Conservation (phyloP, 495 filamentous ascomycete species). For the Penicillium fimorum region DNA sequence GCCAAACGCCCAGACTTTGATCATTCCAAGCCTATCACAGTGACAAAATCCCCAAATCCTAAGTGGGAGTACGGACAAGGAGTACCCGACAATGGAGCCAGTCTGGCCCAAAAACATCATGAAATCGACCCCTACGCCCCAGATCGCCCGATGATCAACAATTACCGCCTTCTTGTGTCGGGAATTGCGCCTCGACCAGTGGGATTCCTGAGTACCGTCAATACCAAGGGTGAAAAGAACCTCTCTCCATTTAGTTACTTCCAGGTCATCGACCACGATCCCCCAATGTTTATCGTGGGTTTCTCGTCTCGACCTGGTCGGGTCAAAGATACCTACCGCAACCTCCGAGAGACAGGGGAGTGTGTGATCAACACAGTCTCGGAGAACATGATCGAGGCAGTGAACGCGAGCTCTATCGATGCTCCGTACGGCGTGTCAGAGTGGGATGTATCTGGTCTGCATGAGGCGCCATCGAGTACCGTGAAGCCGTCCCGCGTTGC, state of each 20-base stretch:
- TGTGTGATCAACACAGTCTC: slow-evolving; percentile 77
- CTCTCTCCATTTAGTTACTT: slow-evolving; percentile 83
- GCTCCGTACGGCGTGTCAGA: slow-evolving; percentile 73
- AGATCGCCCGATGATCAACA: slow-evolving; percentile 61
- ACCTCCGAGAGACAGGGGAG: slow-evolving; percentile 66
- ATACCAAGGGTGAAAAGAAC: slow-evolving; percentile 59
- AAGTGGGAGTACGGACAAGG: slow-evolving; percentile 72
- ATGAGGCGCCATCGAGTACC: slow-evolving; percentile 53
- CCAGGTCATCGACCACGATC: slow-evolving; percentile 77
- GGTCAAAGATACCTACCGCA: slow-evolving; percentile 70
- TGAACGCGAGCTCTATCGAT: slow-evolving; percentile 72
- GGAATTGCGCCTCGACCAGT: slow-evolving; percentile 78
- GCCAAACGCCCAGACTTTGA: slow-evolving; percentile 61
- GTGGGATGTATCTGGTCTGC: slow-evolving; percentile 74
- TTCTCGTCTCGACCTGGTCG: slow-evolving; percentile 54
- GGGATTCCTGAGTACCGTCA: slow-evolving; percentile 55
- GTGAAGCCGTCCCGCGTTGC: slow-evolving; percentile 65
- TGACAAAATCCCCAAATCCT: slow-evolving; percentile 68
- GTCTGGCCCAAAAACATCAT: slow-evolving; percentile 55
- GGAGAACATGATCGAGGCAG: slow-evolving; percentile 80
- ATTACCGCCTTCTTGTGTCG: slow-evolving; percentile 87
- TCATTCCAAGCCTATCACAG: slow-evolving; percentile 47
- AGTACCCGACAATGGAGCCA: slow-evolving; percentile 54
- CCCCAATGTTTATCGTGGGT: slow-evolving; percentile 78
- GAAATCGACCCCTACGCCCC: slow-evolving; percentile 75